These are phyloP conservation scores for Aspergillus fumigatus DNA, from an alignment of 2,329 filamentous ascomycete genomes.

Conservation along the genomic window DNA sequence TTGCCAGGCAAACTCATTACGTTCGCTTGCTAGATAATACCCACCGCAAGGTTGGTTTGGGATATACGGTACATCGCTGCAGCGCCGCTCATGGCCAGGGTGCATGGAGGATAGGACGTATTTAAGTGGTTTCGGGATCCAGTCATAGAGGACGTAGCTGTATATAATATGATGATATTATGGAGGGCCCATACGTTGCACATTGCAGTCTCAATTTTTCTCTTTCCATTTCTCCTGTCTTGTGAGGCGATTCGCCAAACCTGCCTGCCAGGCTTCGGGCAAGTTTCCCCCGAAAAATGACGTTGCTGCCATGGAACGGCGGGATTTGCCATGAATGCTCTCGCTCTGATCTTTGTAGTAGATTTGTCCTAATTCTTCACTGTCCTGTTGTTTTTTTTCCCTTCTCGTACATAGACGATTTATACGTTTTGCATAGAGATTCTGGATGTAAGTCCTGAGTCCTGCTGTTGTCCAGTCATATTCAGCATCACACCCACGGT, in stretches of 20 bases:
- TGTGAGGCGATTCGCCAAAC: neutral
- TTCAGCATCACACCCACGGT: neutral
- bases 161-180: neutral
- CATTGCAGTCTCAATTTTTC: neutral
- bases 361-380: neutral
- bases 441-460: neutral
- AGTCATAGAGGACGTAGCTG: too few species aligned
- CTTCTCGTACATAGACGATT: neutral
- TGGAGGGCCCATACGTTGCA: neutral
- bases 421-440: neutral
- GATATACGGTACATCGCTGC: neutral
- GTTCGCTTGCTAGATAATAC: slow-evolving; percentile 14
- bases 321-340: neutral
- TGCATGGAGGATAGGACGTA: neutral
- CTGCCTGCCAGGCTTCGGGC: neutral
- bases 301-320: neutral
- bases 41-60: neutral
- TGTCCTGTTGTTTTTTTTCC: neutral
- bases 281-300: neutral
- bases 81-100: neutral
- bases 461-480: neutral
- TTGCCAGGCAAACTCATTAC: slow-evolving; percentile 1
- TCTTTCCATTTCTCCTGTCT: neutral
- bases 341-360: neutral
- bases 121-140: neutral